Evolutionary conservation across 2,329 filamentous ascomycete genomes (phyloP), one percentile per base, ranked within the genome.

Genomic region (Fusarium decemcellulare): DNA sequence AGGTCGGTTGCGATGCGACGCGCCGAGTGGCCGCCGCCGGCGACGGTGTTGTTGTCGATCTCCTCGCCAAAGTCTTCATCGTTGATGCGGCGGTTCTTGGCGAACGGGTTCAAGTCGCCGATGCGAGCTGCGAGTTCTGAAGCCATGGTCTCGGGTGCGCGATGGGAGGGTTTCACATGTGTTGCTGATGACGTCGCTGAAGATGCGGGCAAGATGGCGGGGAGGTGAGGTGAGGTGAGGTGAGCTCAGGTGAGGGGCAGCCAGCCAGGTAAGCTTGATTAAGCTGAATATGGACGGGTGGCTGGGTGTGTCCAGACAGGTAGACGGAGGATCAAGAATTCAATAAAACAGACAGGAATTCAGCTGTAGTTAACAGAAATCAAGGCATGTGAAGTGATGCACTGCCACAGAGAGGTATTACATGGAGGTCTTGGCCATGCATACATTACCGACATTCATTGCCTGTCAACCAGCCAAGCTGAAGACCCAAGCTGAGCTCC

Each of bases 1-100:
- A 92, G 83, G 59, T 87, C 81, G 43, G 84, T 82, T 64, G 86
- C 86, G 12, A 83, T 84, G 54, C 79, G 77, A 39, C 84, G 83
- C n/a, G 81, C 79, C 56, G 82, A 82, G 75, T 88, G 88, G 46
- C 88, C 88, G n/a, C 88, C 88, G 34, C 89, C 88, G 2, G 87
- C 90, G 11, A 91, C 80, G 40, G 82, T 86, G 60, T 77, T 73
- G 51, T 66, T 61, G 62, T 73, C 76, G 32, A 81, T 78, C 37
- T 69, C 60, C 18, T 78, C 79, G 51, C 79, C 79, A 6, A 72
- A 60, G 59, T 81, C 79, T 48, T 81, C 79, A 51, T 80, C 76
- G 39, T 80, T 72, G 12, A 72, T 68, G 37, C 67, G 67, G 16
- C 66, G 68, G 29, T 56, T 73, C 47, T 69, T 75, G 47, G 66